phyloP scores from a whole-genome alignment of 208 protist species.

The Wallacemonas collosoma region DNA sequence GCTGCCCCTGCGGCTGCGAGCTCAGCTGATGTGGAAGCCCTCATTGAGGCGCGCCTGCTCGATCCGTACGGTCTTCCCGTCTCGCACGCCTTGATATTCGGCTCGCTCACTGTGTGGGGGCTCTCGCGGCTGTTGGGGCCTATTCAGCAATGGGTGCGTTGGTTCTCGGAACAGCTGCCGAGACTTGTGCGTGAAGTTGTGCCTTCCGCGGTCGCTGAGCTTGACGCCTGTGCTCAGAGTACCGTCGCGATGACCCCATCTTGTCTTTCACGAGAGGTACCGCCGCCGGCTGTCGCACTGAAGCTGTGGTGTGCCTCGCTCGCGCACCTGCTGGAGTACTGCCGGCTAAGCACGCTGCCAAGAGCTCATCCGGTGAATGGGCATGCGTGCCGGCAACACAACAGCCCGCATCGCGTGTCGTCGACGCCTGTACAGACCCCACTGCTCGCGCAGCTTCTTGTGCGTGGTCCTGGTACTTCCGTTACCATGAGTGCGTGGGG shows the following conservation, averaged over 20 bases:
- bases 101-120: slow-evolving; percentile 15
- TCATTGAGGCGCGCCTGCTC: slow-evolving; percentile 14
- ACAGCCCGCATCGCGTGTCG: too few relatives aligned
- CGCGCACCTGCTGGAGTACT: slow-evolving; percentile 11
- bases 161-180: slow-evolving; percentile 14
- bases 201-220: too few relatives aligned
- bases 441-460: slow-evolving; percentile 16
- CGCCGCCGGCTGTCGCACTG: neutral
- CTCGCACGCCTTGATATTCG: slow-evolving; percentile 22
- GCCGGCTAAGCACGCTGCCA: slow-evolving; percentile 2
- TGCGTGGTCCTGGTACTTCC: slow-evolving; percentile 1
- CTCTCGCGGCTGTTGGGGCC: slow-evolving; percentile 2
- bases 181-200: neutral
- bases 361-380: neutral
- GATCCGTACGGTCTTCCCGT: slow-evolving; percentile 19
- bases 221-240: too few relatives aligned
- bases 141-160: slow-evolving; percentile 13
- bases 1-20: neutral
- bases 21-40: neutral
- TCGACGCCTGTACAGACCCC: neutral
- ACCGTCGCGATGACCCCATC: too few relatives aligned
- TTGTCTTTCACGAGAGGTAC: too few relatives aligned
- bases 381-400: neutral
- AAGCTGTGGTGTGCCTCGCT: neutral
- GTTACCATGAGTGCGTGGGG: neutral